Conservation (phyloP, 352 stramenopile species). For the Phytophthora idaei region DNA sequence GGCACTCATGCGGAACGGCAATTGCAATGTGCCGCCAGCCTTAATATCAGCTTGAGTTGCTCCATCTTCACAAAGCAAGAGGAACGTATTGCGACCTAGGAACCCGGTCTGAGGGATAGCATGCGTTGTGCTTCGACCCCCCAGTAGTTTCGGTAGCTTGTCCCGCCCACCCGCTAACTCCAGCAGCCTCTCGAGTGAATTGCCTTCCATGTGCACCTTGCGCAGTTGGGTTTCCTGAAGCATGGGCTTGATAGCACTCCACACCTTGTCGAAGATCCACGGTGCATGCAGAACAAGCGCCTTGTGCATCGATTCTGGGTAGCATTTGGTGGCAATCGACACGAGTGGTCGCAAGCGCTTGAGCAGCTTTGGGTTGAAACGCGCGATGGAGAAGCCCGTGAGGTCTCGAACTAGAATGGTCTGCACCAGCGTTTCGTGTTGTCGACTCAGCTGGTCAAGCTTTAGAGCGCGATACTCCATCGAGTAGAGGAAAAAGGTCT, state of each 20-base stretch:
- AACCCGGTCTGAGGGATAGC: slow-evolving; percentile 71
- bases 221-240: slow-evolving; percentile 67
- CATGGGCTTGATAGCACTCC: slow-evolving; percentile 55
- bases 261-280: slow-evolving; percentile 81
- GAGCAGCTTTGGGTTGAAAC: slow-evolving; percentile 62
- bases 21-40: slow-evolving; percentile 57
- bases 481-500: slow-evolving; percentile 72
- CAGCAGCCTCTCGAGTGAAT: slow-evolving; percentile 53
- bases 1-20: slow-evolving; percentile 70
- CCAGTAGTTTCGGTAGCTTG: slow-evolving; percentile 59
- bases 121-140: slow-evolving; percentile 56
- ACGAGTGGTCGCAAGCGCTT: slow-evolving; percentile 47
- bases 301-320: slow-evolving; percentile 64
- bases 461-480: slow-evolving; percentile 74
- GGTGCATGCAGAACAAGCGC: slow-evolving; percentile 66
- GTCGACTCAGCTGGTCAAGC: slow-evolving; percentile 68
- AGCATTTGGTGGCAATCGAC: slow-evolving; percentile 62
- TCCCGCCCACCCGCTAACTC: slow-evolving; percentile 54
- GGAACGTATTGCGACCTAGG: slow-evolving; percentile 63
- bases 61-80: slow-evolving; percentile 73
- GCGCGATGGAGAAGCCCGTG: slow-evolving; percentile 66
- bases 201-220: slow-evolving; percentile 68
- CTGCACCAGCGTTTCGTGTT: slow-evolving; percentile 60
- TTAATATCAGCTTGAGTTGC: slow-evolving; percentile 72
- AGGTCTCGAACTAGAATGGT: slow-evolving; percentile 70